These are phyloP conservation scores for Collybiopsis confluens DNA, from an alignment of 768 basidiomycete species.

Conservation along the genomic window DNA sequence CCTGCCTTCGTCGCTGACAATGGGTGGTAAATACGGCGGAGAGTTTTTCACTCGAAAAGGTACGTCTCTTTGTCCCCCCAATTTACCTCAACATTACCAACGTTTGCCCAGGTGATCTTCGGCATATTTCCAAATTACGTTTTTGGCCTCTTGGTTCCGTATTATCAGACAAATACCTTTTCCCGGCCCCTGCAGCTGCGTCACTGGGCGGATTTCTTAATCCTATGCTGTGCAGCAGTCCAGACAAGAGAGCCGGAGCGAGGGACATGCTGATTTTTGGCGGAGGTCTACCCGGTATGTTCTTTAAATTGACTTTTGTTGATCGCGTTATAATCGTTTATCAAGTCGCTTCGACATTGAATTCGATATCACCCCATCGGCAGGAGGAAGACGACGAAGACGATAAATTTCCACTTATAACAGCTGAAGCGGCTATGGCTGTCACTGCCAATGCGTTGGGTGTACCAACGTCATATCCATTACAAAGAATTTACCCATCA, in stretches of 20 bases:
- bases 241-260: conserved; percentile 86
- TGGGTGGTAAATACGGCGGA: conserved; percentile 87
- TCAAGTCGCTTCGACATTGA: no score
- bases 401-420: not conserved
- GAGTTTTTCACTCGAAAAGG: conserved; percentile 98
- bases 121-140: conserved; percentile 90
- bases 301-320: conserved; percentile 60
- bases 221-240: conserved; percentile 86
- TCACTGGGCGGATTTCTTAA: conserved; percentile 74
- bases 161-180: conserved; percentile 93
- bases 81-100: not conserved
- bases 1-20: conserved; percentile 76
- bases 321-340: not conserved
- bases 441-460: conserved; percentile 1
- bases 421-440: not conserved
- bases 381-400: not conserved
- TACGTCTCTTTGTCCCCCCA: conserved; percentile 25
- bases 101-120: conserved; percentile 58
- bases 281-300: conserved; percentile 12
- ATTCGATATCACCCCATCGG: not conserved
- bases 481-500: no score
- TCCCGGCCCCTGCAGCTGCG: conserved; percentile 79
- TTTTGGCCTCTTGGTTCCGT: conserved; percentile 85
- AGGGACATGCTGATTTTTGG: conserved; percentile 40
- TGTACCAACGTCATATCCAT: not conserved